Conservation (phyloP, 129 eudicot genomes). For the Flaveria robusta region DNA sequence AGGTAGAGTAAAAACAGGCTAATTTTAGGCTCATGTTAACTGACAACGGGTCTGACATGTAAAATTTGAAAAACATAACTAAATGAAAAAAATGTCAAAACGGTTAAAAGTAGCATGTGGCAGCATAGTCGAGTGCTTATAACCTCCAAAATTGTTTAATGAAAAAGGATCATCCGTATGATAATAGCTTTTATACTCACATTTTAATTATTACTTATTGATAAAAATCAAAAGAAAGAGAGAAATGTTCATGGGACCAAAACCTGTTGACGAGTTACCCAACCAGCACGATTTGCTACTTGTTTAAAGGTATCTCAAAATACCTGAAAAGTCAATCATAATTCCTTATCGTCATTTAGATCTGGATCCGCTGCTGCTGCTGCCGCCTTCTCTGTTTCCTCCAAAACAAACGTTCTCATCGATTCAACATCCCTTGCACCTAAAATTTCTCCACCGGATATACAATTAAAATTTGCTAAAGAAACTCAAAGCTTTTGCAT, state of each 20-base stretch:
- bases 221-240: not conserved
- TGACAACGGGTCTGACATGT: not conserved
- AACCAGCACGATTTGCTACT: not conserved
- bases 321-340: constrained; percentile 54
- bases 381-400: constrained; percentile 85
- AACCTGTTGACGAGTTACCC: not conserved
- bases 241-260: constrained; percentile 9
- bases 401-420: constrained; percentile 67
- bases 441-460: constrained; percentile 27
- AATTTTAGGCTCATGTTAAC: not conserved
- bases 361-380: constrained; percentile 62
- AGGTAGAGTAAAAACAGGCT: not conserved
- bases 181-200: not conserved
- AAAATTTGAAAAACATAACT: not conserved
- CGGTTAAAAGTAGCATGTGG: not conserved
- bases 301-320: not conserved
- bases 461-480: constrained; percentile 6
- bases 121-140: not conserved
- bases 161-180: not conserved
- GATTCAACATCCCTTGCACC: constrained; percentile 79
- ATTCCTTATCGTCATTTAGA: constrained; percentile 60
- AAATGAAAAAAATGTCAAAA: not conserved
- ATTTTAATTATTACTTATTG: not conserved
- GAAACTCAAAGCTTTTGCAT: not conserved
- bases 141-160: not conserved